Base-by-base conservation (phyloP, 2,329 filamentous ascomycete species). In the Ascochyta clinopodiicola region DNA sequence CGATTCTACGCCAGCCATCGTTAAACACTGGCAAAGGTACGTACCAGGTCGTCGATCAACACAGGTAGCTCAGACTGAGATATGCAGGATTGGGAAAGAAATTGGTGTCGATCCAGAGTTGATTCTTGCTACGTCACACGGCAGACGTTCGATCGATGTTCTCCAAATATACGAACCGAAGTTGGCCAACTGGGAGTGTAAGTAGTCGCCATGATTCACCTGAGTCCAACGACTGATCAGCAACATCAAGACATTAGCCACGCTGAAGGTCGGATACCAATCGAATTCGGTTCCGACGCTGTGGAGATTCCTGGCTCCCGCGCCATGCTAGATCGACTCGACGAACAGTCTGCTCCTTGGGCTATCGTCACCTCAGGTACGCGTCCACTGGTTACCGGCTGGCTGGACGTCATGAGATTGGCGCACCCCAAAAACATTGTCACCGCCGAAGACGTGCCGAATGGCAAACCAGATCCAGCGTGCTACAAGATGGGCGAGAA, bases 101-200 rank as follows among this genome's bases (percentile, higher is more conserved):
- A 88, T 98, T 68, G 91, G 91, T 22, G 88, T 97, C 21, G 86
- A 91, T 62, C 90, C 91, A n/a, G 82, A 88, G 43, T 85, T 89
- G 40, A 98, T 99, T 67, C 84, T 98, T 24, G 84, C 91, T 68
- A 96, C 92, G 9, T 96, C 92, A 5, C 95, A 99, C 77, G 95
- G 95, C 59, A 86, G 94, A 56, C 83, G 95, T 55, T 92, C 88
- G 63, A 96, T 98, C 69, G 95, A 99, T 68, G 87, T 90, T 2
- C 82, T 99, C 55, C 85, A 85, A 73, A 80, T 93, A 25, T 85
- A 96, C 55, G 88, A 91, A 59, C 90, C 92, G 15, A 87, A 90
- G 65, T 91, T 92, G 73, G 95, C 95, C 37, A 97, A 89, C 67
- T 94, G 90, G 92, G 92, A 96, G 62, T 96, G 92, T 96, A 78